Percentiles rank a stretch among this genome's conserved stretches.
These are phyloP conservation scores for Ophiorrhiza pumila DNA, from an alignment of 257 asterid species.

Conservation along the genomic window DNA sequence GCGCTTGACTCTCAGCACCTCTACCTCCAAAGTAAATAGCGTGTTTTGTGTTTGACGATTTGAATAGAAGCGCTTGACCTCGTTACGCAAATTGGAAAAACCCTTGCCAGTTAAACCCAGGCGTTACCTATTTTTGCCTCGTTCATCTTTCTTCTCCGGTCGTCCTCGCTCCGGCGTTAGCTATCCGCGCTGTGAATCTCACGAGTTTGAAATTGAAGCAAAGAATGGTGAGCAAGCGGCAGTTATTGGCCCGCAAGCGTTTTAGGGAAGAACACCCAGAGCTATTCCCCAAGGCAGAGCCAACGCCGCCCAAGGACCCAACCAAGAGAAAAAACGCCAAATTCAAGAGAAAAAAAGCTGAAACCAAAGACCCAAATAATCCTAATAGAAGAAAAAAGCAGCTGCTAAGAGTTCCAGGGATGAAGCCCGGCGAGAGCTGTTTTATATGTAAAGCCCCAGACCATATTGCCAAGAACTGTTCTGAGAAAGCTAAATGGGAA, in stretches of 20 bases:
- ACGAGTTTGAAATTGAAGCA: neutral
- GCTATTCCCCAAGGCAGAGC: conserved; percentile 62
- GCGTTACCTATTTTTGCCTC: neutral
- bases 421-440: conserved; percentile 99
- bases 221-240: conserved; percentile 75
- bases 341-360: conserved; percentile 54
- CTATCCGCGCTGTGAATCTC: neutral
- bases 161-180: too few relatives aligned
- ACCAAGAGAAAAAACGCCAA: conserved; percentile 36
- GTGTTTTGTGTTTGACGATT: too few relatives aligned
- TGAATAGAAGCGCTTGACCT: too few relatives aligned
- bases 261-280: conserved; percentile 68
- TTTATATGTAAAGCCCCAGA: conserved; percentile 67
- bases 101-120: conserved; percentile 2
- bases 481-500: conserved; percentile 79
- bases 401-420: conserved; percentile 79
- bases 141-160: conserved; percentile 3
- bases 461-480: conserved; percentile 84
- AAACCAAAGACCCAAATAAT: conserved; percentile 32
- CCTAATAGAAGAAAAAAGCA: conserved; percentile 40
- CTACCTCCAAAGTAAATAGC: too few relatives aligned
- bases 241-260: conserved; percentile 52
- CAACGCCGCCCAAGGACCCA: conserved; percentile 69
- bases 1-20: too few relatives aligned
- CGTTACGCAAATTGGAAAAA: too few relatives aligned